Conservation (phyloP, 2,329 filamentous ascomycete species). For the Diaporthe helianthi region DNA sequence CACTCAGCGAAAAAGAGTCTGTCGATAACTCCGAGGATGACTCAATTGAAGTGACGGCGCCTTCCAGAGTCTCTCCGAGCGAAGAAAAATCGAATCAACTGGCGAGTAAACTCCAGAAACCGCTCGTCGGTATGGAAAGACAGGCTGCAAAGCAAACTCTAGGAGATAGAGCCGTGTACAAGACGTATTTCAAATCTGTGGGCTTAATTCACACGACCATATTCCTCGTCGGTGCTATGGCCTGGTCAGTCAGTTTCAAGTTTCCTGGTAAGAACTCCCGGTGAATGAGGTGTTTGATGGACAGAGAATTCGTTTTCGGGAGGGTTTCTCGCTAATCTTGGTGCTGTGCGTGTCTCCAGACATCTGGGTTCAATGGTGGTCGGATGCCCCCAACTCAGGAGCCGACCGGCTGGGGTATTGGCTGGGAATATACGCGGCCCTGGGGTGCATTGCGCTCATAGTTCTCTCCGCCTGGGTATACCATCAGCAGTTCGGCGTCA, state of each 20-base stretch:
- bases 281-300: neutral
- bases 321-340: neutral
- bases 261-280: conserved; percentile 34
- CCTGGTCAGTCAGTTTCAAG: conserved; percentile 34
- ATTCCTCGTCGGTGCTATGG: conserved; percentile 34
- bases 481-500: conserved; percentile 36
- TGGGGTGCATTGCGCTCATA: conserved; percentile 37
- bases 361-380: conserved; percentile 41
- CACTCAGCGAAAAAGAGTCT: neutral
- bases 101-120: neutral
- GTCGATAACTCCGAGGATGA: neutral
- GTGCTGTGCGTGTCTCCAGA: conserved; percentile 29
- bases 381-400: conserved; percentile 33
- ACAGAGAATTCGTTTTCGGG: neutral
- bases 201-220: conserved; percentile 32
- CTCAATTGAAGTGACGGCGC: neutral
- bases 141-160: conserved; percentile 8
- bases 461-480: conserved; percentile 36
- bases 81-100: neutral
- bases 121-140: neutral
- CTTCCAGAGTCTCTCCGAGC: neutral
- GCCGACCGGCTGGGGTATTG: conserved; percentile 36
- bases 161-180: conserved; percentile 35
- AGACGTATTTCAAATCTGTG: conserved; percentile 36
- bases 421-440: conserved; percentile 41